Percentiles rank a stretch among this genome's conserved stretches.
Evolutionary conservation across 345 rosid genomes (phyloP).

Genomic region (Syzygium aromaticum): DNA sequence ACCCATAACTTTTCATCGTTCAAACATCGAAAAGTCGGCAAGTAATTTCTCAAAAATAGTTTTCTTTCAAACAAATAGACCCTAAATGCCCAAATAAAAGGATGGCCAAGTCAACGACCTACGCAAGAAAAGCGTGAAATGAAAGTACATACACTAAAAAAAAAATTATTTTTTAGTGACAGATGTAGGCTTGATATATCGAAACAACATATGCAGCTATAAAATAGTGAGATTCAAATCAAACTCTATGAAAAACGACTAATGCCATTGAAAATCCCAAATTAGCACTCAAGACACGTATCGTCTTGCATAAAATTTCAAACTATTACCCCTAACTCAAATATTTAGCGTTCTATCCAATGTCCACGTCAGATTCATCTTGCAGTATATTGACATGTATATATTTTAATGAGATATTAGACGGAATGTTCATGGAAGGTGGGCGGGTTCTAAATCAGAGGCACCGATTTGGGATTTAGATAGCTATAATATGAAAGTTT

Average conservation of each 20-base stretch:
- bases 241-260: neutral
- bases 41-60: rapidly evolving
- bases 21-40: rapidly evolving
- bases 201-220: neutral
- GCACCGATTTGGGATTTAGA: neutral
- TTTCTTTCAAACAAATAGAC: no score
- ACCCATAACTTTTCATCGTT: neutral
- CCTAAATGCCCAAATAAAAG: neutral
- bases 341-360: neutral
- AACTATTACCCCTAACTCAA: rapidly evolving
- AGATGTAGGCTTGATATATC: neutral
- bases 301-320: neutral
- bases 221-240: neutral
- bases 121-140: neutral
- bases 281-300: neutral
- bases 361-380: no score
- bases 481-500: no score
- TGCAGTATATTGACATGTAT: neutral
- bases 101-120: neutral
- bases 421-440: neutral
- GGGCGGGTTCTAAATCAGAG: neutral
- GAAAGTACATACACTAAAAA: rapidly evolving
- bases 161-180: neutral
- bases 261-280: neutral
- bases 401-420: neutral